phyloP scores from a whole-genome alignment of 139 green algal genomes.

The Spirogloea muscicola region DNA sequence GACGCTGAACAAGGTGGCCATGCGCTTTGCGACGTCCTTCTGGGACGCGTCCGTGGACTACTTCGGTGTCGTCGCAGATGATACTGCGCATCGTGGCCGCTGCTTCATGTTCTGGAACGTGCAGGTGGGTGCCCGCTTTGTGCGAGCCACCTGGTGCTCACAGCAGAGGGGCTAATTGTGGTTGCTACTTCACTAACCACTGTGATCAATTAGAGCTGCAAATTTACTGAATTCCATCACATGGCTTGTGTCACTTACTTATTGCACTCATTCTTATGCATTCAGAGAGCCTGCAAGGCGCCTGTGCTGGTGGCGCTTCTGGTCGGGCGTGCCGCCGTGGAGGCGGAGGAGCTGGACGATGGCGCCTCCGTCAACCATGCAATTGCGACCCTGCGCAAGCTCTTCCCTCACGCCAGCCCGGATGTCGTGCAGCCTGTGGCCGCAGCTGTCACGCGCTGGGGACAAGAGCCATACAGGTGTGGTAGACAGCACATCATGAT shows the following conservation, averaged over 20 bases:
- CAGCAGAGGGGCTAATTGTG: too few species aligned
- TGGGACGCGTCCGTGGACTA: slow-evolving; percentile 69
- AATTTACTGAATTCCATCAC: too few species aligned
- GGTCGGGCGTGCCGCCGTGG: slow-evolving; percentile 22
- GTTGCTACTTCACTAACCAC: too few species aligned
- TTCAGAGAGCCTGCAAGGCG: slow-evolving; percentile 26
- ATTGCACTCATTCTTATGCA: not conserved
- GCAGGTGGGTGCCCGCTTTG: slow-evolving; percentile 31
- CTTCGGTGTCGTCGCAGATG: slow-evolving; percentile 66
- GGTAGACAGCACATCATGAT: too few species aligned
- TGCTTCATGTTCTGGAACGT: slow-evolving; percentile 88
- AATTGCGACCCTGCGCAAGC: too few species aligned
- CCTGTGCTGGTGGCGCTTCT: slow-evolving; percentile 13
- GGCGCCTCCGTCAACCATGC: too few species aligned
- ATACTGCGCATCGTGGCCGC: slow-evolving; percentile 51
- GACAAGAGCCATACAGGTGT: slow-evolving; percentile 50
- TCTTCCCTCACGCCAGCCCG: too few species aligned
- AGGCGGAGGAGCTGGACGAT: not conserved
- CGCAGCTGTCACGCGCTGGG: slow-evolving; percentile 54
- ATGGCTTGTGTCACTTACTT: not conserved
- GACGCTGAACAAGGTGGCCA: slow-evolving; percentile 79
- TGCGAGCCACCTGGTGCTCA: too few species aligned
- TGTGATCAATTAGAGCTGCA: too few species aligned
- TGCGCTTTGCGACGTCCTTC: slow-evolving; percentile 76
- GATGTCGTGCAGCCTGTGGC: slow-evolving; percentile 48